Evolutionary conservation across 2,329 filamentous ascomycete species (phyloP).

Genomic region (Cryphonectria carpinicola): DNA sequence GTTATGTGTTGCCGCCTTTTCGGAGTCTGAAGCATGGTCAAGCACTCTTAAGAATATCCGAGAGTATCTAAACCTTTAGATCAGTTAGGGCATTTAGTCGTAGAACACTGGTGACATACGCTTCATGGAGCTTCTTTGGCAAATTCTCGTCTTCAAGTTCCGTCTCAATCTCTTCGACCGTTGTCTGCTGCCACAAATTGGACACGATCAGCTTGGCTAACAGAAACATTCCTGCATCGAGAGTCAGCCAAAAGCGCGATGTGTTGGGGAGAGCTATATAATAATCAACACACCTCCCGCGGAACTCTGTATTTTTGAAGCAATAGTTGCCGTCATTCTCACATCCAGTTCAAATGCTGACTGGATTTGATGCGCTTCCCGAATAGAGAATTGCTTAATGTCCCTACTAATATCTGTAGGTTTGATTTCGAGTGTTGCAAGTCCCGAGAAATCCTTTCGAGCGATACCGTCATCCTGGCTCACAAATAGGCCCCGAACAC

Average conservation of each 20-base stretch:
- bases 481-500: slow-evolving; percentile 39
- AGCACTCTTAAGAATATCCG: slow-evolving; percentile 6
- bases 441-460: slow-evolving; percentile 33
- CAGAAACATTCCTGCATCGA: slow-evolving; percentile 8
- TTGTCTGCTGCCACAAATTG: slow-evolving; percentile 11
- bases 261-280: no score
- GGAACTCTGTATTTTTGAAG: slow-evolving; percentile 1
- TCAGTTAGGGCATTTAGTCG: neutral
- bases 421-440: slow-evolving; percentile 34
- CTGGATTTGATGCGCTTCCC: neutral
- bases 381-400: neutral
- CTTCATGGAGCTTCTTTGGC: slow-evolving; percentile 12
- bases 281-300: neutral
- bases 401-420: neutral
- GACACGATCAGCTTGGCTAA: slow-evolving; percentile 4
- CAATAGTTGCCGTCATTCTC: neutral
- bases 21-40: slow-evolving; percentile 34
- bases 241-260: neutral
- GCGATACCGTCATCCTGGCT: slow-evolving; percentile 43
- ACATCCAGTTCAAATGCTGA: neutral
- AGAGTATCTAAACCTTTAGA: neutral
- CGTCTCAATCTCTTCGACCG: slow-evolving; percentile 11
- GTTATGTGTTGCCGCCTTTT: slow-evolving; percentile 32
- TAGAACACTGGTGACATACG: neutral
- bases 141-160: slow-evolving; percentile 13